Conservation (phyloP, 2,329 filamentous ascomycete species). For the Diaporthe australafricana region DNA sequence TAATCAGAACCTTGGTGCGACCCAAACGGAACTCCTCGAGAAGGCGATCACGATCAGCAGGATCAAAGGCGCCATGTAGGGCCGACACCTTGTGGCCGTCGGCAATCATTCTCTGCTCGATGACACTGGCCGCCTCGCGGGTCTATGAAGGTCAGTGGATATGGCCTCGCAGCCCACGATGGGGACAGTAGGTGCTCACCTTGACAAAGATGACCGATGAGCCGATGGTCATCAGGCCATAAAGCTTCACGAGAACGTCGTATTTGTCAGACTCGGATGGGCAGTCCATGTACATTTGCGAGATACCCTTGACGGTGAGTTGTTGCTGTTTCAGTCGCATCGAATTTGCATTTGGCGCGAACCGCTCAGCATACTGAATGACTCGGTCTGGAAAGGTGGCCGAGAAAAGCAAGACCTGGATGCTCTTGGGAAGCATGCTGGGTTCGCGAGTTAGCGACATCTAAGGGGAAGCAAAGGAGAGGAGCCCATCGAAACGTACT, state of each 20-base stretch:
- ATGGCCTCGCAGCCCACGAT: background rate
- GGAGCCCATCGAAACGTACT: constrained; percentile 63
- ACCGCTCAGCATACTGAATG: constrained; percentile 83
- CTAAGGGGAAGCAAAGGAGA: background rate
- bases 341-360: constrained; percentile 86
- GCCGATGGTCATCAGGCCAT: constrained; percentile 94
- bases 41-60: constrained; percentile 82
- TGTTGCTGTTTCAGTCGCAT: constrained; percentile 91
- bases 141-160: constrained; percentile 65
- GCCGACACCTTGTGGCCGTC: constrained; percentile 95
- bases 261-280: constrained; percentile 86
- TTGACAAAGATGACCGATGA: constrained; percentile 98
- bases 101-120: constrained; percentile 84
- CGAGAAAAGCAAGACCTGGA: constrained; percentile 96
- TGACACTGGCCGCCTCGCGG: constrained; percentile 85
- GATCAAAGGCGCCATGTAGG: constrained; percentile 89
- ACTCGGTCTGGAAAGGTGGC: constrained; percentile 92
- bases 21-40: constrained; percentile 89
- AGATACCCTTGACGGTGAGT: constrained; percentile 95
- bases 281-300: constrained; percentile 97
- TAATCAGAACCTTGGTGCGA: constrained; percentile 94
- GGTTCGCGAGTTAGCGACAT: constrained; percentile 14
- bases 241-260: constrained; percentile 88
- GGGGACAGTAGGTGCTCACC: constrained; percentile 59
- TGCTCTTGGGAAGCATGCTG: constrained; percentile 77